A percentile compares a stretch with the other conserved stretches of the same genome.
phyloP scores from a whole-genome alignment of 2,329 filamentous ascomycete genomes.

The Tympanopsis confertula region DNA sequence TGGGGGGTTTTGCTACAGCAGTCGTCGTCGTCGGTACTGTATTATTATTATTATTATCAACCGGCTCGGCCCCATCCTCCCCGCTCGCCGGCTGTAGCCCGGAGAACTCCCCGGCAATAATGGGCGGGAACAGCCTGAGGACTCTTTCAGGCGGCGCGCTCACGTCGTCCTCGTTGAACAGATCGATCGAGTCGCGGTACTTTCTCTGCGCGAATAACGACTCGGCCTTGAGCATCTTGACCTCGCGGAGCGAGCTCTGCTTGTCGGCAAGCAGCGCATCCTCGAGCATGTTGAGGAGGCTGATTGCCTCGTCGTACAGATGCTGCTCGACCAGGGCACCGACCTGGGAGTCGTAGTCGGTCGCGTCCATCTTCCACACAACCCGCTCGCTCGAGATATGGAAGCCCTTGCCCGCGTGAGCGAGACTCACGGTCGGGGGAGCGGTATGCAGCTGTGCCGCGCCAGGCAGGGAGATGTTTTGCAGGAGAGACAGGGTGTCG shows the following conservation, averaged over 20 bases:
- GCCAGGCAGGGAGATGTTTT: conserved; percentile 70
- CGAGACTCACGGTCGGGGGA: conserved; percentile 83
- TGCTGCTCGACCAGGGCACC: conserved; percentile 65
- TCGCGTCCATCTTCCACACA: conserved; percentile 92
- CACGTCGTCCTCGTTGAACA: conserved; percentile 76
- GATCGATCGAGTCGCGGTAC: conserved; percentile 74
- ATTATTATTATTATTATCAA: conserved; percentile 14
- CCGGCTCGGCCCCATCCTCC: conserved; percentile 22
- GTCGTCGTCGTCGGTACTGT: conserved; percentile 19
- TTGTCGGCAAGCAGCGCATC: conserved; percentile 83
- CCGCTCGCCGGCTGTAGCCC: conserved; percentile 1
- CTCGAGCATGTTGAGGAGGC: conserved; percentile 77
- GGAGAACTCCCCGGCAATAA: conserved; percentile 74
- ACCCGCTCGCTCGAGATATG: conserved; percentile 81
- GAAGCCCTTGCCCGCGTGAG: conserved; percentile 91
- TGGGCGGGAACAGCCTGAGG: conserved; percentile 69
- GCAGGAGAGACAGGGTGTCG: conserved; percentile 77
- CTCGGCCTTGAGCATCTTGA: conserved; percentile 87
- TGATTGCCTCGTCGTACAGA: conserved; percentile 83
- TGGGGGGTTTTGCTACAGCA: conserved; percentile 7
- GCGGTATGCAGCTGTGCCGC: conserved; percentile 82
- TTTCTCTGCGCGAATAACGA: conserved; percentile 70
- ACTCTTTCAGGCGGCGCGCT: conserved; percentile 82
- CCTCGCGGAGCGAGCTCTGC: conserved; percentile 64
- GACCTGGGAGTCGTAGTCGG: conserved; percentile 83